phyloP scores from a whole-genome alignment of 768 basidiomycete species.

The Lepiota brunneoincarnata region DNA sequence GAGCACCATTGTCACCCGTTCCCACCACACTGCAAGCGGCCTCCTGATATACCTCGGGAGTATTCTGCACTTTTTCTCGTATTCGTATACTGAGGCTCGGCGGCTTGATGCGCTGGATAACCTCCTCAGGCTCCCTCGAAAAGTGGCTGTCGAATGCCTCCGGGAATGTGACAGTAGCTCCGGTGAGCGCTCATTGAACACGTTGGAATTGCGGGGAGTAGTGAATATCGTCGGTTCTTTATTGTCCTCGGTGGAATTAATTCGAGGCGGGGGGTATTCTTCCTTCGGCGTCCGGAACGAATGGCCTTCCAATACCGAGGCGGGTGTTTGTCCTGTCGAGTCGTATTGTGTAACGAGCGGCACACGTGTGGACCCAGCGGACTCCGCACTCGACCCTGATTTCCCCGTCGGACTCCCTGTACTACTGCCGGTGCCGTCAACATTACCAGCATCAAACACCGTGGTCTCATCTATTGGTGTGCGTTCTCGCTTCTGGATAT shows the following conservation, averaged over 20 bases:
- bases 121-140: conserved; percentile 11
- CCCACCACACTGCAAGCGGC: conserved; percentile 68
- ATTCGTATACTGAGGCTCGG: conserved; percentile 45
- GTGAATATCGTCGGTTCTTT: not conserved
- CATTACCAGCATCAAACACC: conserved; percentile 29
- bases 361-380: not conserved
- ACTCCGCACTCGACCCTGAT: not conserved
- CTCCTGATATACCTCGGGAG: conserved; percentile 55
- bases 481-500: conserved; percentile 19
- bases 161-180: not conserved
- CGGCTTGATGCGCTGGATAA: conserved; percentile 19
- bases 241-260: no score
- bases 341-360: conserved; percentile 7
- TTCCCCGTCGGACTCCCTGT: conserved; percentile 13
- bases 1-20: conserved; percentile 67
- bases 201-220: not conserved
- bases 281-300: not conserved
- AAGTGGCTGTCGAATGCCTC: not conserved
- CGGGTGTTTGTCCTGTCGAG: not conserved
- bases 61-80: conserved; percentile 33
- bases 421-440: conserved; percentile 20
- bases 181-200: not conserved
- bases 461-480: conserved; percentile 23
- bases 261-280: no score
- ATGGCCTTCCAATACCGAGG: conserved; percentile 6